Evolutionary conservation across 1,284 basidiomycete genomes (phyloP), one percentile per base, ranked within the genome.

Genomic region (Ustilago esculenta): DNA sequence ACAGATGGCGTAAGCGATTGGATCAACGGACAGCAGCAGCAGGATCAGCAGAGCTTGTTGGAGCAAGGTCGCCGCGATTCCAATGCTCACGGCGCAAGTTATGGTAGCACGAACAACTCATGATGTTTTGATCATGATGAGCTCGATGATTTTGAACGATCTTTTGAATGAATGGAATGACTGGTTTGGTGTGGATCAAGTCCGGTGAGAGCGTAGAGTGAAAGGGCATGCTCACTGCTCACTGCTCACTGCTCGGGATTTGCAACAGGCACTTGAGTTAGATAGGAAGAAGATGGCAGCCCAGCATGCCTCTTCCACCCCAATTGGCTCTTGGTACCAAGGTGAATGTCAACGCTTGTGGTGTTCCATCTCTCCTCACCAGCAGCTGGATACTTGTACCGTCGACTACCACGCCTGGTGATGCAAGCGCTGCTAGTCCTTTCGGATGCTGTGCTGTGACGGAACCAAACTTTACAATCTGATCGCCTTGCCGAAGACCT

Each of bases 231-330:
- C 7, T 29, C 27, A 29, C 6, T 29, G 27, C 27, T 29, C 12
- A n/a, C n/a, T 29, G 27, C 7, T 29, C 27, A 29, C 6, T 29
- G 27, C 27, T 29, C 12, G n/a, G 27, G 27, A 29, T 12, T 29
- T 29, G 27, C 27, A 29, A 29, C 12, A n/a, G n/a, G n/a, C n/a
- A n/a, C n/a, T 25, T 8, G 9, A 10, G 14, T 29, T 53, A 63
- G n/a, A 63, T 7, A 4, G 65, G 65, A 5, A 69, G 33, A 17
- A 70, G 50, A 37, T 65, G 60, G 10, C 60, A 65, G 15, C 67
- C 71, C n/a, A 73, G 57, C 50, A 73, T n/a, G 0, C 71, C 71
- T 53, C 71, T 61, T 40, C 71, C 71, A 10, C 71, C 71, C 71
- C 67, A 73, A 3, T 48, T 58, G 20, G 61, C 47, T 24, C 51